These are phyloP conservation scores for Xylaria sp. DNA, from an alignment of 2,329 filamentous ascomycete species.

Conservation along the genomic window DNA sequence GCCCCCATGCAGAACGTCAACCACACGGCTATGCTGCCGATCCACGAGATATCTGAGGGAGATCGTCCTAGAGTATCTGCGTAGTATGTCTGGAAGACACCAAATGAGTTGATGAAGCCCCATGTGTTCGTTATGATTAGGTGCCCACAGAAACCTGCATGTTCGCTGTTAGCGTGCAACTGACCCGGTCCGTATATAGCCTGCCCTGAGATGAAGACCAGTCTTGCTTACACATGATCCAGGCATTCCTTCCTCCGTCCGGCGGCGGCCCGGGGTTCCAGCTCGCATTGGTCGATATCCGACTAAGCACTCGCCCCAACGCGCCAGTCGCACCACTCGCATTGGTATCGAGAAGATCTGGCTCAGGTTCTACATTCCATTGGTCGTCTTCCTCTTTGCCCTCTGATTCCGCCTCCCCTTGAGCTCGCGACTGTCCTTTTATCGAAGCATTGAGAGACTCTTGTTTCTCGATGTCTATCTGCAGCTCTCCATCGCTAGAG, in stretches of 20 bases:
- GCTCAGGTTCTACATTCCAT: constrained; percentile 33
- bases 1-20: constrained; percentile 61
- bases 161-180: background rate
- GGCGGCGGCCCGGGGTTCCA: constrained; percentile 55
- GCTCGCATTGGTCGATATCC: constrained; percentile 48
- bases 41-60: constrained; percentile 58
- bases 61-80: constrained; percentile 45
- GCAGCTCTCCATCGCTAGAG: constrained; percentile 34
- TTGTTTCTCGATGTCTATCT: constrained; percentile 38
- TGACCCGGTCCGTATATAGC: background rate
- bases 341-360: constrained; percentile 34
- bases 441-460: background rate
- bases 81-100: constrained; percentile 63
- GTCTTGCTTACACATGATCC: constrained; percentile 49
- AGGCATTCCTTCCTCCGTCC: constrained; percentile 56
- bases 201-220: background rate
- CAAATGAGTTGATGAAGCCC: constrained; percentile 62
- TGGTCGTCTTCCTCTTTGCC: constrained; percentile 13
- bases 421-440: background rate
- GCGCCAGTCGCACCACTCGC: constrained; percentile 37
- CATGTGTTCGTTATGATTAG: constrained; percentile 59
- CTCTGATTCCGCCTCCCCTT: constrained; percentile 6
- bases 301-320: constrained; percentile 48
- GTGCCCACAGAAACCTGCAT: constrained; percentile 47
- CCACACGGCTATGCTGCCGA: constrained; percentile 60